Percentiles rank a stretch among this genome's conserved stretches.
phyloP scores from a whole-genome alignment of 257 asterid genomes.

The Fraxinus americana region DNA sequence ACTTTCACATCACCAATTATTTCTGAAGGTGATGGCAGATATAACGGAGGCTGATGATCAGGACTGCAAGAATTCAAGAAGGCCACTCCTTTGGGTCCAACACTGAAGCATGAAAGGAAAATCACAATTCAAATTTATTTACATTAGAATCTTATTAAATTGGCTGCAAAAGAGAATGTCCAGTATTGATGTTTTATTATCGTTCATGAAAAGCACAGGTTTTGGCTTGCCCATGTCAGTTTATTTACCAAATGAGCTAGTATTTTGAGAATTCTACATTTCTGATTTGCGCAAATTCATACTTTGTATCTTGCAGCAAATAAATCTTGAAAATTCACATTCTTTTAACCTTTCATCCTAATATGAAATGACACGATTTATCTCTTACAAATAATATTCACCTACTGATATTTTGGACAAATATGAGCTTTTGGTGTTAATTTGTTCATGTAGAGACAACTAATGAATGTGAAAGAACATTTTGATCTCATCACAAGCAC shows the following conservation, averaged over 20 bases:
- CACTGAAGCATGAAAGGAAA: slow-evolving; percentile 50
- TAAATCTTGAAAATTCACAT: too few species aligned
- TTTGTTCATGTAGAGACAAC: neutral
- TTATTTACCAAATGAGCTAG: slow-evolving; percentile 10
- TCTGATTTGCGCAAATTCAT: neutral
- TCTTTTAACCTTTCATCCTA: neutral
- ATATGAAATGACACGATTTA: neutral
- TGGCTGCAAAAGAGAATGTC: slow-evolving; percentile 20
- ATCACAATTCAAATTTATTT: slow-evolving; percentile 22
- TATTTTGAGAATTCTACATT: too few species aligned
- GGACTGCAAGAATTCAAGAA: slow-evolving; percentile 84
- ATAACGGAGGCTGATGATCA: slow-evolving; percentile 83
- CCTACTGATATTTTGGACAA: neutral
- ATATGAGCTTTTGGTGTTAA: neutral
- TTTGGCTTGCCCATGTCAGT: neutral
- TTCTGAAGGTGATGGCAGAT: slow-evolving; percentile 62
- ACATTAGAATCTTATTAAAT: slow-evolving; percentile 8
- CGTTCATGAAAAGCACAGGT: neutral
- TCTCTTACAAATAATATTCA: neutral
- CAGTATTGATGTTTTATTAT: neutral
- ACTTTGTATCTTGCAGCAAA: neutral
- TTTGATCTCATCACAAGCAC: slow-evolving; percentile 11
- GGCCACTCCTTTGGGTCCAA: slow-evolving; percentile 70
- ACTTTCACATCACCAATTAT: slow-evolving; percentile 49
- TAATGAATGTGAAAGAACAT: neutral